Evolutionary conservation across 1,284 basidiomycete genomes (phyloP), one percentile per base, ranked within the genome.

Genomic region (Melampsora occidentalis): DNA sequence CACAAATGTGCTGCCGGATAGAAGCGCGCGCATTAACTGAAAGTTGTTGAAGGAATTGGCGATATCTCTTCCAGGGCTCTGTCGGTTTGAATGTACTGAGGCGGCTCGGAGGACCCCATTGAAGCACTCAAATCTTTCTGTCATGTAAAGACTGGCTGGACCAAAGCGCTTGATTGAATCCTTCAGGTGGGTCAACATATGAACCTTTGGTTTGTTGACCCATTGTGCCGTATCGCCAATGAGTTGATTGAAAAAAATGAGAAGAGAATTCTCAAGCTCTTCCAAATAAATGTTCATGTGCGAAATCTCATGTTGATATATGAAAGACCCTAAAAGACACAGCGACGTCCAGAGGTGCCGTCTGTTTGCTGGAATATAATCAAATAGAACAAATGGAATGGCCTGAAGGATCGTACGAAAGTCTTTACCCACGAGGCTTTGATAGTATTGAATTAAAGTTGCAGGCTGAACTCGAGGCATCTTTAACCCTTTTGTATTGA

Each of bases 301-400:
- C 0, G 76, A 22, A 63, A 85, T 85, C 16, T 72, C 69, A 0
- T 84, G 83, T 66, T 84, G 83, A 82, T 83, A 85, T 1, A 85
- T 79, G 0, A 84, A 76, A 1, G 83, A 82, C 0, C 83, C 77
- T 1, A 85, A 79, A 35, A 78, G 81, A 0, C 82, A 81, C 35
- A 35, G 9, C 9, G 35, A 4, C 4, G 9, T 35, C 35, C 35
- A 35, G 9, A 35, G 35, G 35, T 78, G 78, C 63, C 79, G 79
- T 22, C 79, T 78, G 0, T 80, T 72, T 0, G 35, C 12, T 0
- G 80, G 42, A 10, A 83, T 69, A 4, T 84, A 65, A 33, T 81
- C 83, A 65, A 84, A 79, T 0, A 85, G 72, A 0, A 84, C 83
- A 81, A 84, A 84, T 0, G 83, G 84, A 1, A 84, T 83, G 20